phyloP scores from a whole-genome alignment of 2,329 filamentous ascomycete genomes.

The Aspergillus fijiensis region DNA sequence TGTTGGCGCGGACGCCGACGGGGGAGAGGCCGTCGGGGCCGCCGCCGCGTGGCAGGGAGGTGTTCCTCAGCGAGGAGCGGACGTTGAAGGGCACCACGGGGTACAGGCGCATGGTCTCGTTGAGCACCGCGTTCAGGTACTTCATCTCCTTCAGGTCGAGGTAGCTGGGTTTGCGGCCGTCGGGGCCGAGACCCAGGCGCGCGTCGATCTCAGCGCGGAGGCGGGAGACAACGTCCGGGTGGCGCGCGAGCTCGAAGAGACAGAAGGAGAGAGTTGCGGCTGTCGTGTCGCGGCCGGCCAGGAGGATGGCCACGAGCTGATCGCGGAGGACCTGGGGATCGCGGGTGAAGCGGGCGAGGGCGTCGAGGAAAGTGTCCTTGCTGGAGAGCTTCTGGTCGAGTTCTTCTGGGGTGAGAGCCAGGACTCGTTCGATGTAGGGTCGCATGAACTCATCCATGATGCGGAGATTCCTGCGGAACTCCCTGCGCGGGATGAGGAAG shows the following conservation, averaged over 20 bases:
- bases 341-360: constrained; percentile 76
- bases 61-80: constrained; percentile 69
- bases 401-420: constrained; percentile 68
- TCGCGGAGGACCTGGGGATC: constrained; percentile 67
- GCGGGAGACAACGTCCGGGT: constrained; percentile 65
- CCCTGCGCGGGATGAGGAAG: constrained; percentile 60
- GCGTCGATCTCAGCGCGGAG: constrained; percentile 71
- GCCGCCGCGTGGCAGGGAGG: constrained; percentile 68
- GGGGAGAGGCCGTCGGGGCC: constrained; percentile 48
- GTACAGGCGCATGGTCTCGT: constrained; percentile 76
- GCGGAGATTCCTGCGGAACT: constrained; percentile 64
- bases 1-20: constrained; percentile 49
- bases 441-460: constrained; percentile 75
- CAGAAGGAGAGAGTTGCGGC: constrained; percentile 77
- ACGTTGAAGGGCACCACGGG: constrained; percentile 79
- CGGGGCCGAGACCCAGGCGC: constrained; percentile 61
- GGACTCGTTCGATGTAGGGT: constrained; percentile 71
- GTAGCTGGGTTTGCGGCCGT: constrained; percentile 60
- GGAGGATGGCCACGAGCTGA: constrained; percentile 76
- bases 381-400: constrained; percentile 68
- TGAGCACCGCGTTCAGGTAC: constrained; percentile 69
- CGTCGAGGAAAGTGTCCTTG: constrained; percentile 81
- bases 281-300: constrained; percentile 83
- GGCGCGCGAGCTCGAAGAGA: constrained; percentile 75
- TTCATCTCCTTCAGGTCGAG: constrained; percentile 83